Conservation (phyloP, 306 rosid species). For the Rosa rugosa region DNA sequence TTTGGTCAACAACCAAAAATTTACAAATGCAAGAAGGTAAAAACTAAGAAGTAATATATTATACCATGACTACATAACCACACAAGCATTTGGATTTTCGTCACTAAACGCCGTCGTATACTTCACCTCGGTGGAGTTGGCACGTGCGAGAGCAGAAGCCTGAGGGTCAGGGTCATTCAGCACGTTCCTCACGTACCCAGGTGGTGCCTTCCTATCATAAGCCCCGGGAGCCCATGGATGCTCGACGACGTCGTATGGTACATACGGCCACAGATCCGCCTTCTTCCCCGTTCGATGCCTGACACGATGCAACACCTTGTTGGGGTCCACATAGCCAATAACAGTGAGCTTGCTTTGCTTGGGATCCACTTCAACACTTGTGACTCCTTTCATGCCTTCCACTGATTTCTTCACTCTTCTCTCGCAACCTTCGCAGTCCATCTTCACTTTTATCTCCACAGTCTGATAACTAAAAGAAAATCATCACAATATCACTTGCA, state of each 20-base stretch:
- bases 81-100: constrained; percentile 49
- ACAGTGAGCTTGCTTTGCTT: constrained; percentile 50
- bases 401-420: constrained; percentile 44
- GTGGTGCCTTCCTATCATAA: constrained; percentile 55
- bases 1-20: not conserved
- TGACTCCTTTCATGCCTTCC: constrained; percentile 51
- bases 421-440: constrained; percentile 53
- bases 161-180: constrained; percentile 39
- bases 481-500: not conserved
- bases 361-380: constrained; percentile 39
- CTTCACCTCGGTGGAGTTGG: constrained; percentile 39
- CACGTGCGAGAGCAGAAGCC: constrained; percentile 39
- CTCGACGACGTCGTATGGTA: constrained; percentile 44
- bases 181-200: constrained; percentile 54
- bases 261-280: constrained; percentile 54
- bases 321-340: constrained; percentile 41
- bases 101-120: constrained; percentile 54
- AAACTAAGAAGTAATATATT: no score
- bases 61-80: constrained; percentile 25
- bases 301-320: constrained; percentile 38
- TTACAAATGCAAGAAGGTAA: not conserved
- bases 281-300: constrained; percentile 50
- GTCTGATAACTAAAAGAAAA: constrained; percentile 3
- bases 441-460: constrained; percentile 58
- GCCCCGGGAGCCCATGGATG: constrained; percentile 50